Base-by-base conservation (phyloP, 2,329 filamentous ascomycete genomes). In the Pleurostoma richardsiae region DNA sequence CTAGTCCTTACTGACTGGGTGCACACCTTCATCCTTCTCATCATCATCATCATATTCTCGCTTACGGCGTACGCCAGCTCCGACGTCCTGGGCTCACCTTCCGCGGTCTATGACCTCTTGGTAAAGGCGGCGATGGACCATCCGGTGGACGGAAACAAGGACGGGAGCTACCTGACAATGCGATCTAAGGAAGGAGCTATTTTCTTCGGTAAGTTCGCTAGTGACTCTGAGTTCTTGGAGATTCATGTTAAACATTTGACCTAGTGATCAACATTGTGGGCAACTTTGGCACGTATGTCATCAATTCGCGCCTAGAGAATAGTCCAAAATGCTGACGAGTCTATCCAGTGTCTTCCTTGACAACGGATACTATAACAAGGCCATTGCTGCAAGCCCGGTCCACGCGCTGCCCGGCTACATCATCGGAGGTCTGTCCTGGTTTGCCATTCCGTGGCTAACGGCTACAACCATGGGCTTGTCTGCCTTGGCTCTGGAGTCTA, bases 311-410 rank as follows among this genome's bases (percentile, higher is more conserved):
- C 10, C 19, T 28, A 28, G 10, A 40, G 39, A 27, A 40, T 26
- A 29, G 26, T 19, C 19, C 19, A 19, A 29, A 7, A 29, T 4
- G 30, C 40, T 30, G n/a, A 41, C 1, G 19, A 19, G 19, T 19
- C 19, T 2, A 19, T 19, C 19, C 19, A 19, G 19, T 19, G 88
- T 94, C 5, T 94, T 94, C 70, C 75, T 89, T 40, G 90, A 95
- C 60, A 91, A 91, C 54, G 85, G 86, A 11, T 95, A 95, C 71
- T 95, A 90, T 69, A 94, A 95, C 75, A 95, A 95, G 67, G 90
- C 90, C 11, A 95, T 96, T 57, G 89, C 91, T 5, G 90, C 91
- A 0, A 86, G 83, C 27, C 90, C 90, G 1, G 86, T 92, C 0
- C 83, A 92, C 50, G 91, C 90, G 0, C 79, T 96, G 3, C 90